phyloP scores from a whole-genome alignment of 192 early-diverging fungal genomes.

The Backusella macrospora region DNA sequence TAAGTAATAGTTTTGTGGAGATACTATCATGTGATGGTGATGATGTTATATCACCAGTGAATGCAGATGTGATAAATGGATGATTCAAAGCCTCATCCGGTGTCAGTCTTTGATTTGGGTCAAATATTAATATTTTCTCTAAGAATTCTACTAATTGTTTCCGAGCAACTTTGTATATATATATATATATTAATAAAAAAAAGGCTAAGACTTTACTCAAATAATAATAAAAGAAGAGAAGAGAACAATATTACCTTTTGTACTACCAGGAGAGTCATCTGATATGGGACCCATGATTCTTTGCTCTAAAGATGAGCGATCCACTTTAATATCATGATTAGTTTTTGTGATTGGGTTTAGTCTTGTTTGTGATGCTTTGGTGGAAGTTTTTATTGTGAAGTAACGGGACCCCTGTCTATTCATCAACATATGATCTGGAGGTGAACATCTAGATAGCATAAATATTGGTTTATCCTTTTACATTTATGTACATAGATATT shows the following conservation, averaged over 20 bases:
- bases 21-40: not conserved
- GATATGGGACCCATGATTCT: conserved; percentile 1
- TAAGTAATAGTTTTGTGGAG: not conserved
- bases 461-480: not conserved
- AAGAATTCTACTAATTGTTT: conserved; percentile 62
- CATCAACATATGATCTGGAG: conserved; percentile 83
- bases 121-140: conserved; percentile 67
- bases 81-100: conserved; percentile 78
- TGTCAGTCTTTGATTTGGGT: conserved; percentile 77
- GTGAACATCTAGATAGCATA: conserved; percentile 37
- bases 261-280: not conserved
- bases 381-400: not conserved
- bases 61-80: conserved; percentile 68
- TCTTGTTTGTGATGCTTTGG: not conserved
- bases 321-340: not conserved
- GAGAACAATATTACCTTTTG: not conserved
- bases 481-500: conserved; percentile 35
- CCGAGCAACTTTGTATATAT: conserved; percentile 39
- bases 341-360: not conserved
- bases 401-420: not conserved
- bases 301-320: not conserved
- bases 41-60: conserved; percentile 49
- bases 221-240: not conserved
- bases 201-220: not conserved
- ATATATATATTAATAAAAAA: not conserved